A percentile compares a stretch with the other conserved stretches of the same genome.
phyloP scores from a whole-genome alignment of 2,329 filamentous ascomycete species.

The Xylaria polymorpha region DNA sequence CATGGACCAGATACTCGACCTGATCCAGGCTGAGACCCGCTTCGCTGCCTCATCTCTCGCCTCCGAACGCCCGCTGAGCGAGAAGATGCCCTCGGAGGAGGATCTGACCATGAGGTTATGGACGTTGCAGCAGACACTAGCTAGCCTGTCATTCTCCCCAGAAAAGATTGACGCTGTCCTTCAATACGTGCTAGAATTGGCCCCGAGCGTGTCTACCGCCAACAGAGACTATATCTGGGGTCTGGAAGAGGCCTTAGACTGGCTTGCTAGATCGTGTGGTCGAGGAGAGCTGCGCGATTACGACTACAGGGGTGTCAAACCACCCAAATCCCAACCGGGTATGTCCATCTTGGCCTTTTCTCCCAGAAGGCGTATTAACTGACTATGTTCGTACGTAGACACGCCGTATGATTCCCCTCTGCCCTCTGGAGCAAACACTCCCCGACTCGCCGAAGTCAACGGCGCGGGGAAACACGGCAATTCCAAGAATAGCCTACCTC shows the following conservation, averaged over 20 bases:
- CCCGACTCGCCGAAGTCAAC: slow-evolving; percentile 55
- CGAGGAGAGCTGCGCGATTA: slow-evolving; percentile 78
- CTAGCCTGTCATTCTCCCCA: slow-evolving; percentile 74
- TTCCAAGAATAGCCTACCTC: slow-evolving; percentile 53
- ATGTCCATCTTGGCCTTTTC: slow-evolving; percentile 25
- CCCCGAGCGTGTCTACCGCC: slow-evolving; percentile 67
- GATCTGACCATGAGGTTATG: slow-evolving; percentile 83
- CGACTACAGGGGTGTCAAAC: slow-evolving; percentile 59
- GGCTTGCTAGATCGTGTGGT: slow-evolving; percentile 83
- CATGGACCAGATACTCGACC: slow-evolving; percentile 78
- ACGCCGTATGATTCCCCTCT: slow-evolving; percentile 63
- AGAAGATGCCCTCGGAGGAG: slow-evolving; percentile 75
- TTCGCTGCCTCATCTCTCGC: slow-evolving; percentile 64
- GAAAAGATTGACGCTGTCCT: slow-evolving; percentile 72
- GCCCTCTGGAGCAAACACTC: slow-evolving; percentile 63
- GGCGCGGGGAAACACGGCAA: slow-evolving; percentile 45
- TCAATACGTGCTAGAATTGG: slow-evolving; percentile 73
- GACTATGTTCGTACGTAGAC: slow-evolving; percentile 51
- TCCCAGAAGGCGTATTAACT: neutral
- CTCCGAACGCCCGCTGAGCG: slow-evolving; percentile 57
- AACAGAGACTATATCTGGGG: slow-evolving; percentile 81
- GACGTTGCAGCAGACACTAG: slow-evolving; percentile 81
- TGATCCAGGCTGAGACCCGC: slow-evolving; percentile 74
- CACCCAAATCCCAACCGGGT: slow-evolving; percentile 53
- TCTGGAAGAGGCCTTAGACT: slow-evolving; percentile 87